phyloP scores from a whole-genome alignment of 2,329 filamentous ascomycete genomes.

The Claviceps sp. region DNA sequence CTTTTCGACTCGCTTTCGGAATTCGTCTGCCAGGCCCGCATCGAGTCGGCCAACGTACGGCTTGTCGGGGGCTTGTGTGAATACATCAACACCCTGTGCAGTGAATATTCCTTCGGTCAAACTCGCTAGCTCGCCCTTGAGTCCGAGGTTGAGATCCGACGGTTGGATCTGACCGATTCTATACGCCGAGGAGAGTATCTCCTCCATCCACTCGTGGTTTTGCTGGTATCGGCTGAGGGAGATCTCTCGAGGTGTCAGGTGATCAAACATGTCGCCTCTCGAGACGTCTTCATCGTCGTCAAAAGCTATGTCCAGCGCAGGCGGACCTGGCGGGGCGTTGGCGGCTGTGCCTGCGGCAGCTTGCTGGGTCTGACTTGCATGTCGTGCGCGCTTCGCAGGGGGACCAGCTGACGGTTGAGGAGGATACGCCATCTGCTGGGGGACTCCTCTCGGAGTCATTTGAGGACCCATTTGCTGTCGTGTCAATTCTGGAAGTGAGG shows the following conservation, averaged over 20 bases:
- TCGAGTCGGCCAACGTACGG: constrained; percentile 53
- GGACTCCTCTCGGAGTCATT: constrained; percentile 33
- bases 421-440: constrained; percentile 51
- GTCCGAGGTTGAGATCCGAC: constrained; percentile 73
- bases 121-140: constrained; percentile 66
- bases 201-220: constrained; percentile 99
- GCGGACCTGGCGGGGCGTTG: constrained; percentile 22
- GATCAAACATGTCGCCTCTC: constrained; percentile 78
- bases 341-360: constrained; percentile 6
- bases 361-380: constrained; percentile 28
- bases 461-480: constrained; percentile 37
- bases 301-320: constrained; percentile 32
- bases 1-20: constrained; percentile 62
- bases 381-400: constrained; percentile 41
- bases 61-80: constrained; percentile 34
- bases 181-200: constrained; percentile 85
- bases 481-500: constrained; percentile 52
- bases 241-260: constrained; percentile 78
- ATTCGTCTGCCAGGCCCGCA: constrained; percentile 66
- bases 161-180: constrained; percentile 73
- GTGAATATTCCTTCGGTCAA: constrained; percentile 81
- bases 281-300: constrained; percentile 88
- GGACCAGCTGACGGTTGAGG: constrained; percentile 35
- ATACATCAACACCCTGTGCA: constrained; percentile 37
- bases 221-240: constrained; percentile 78